These are phyloP conservation scores for Podaxis sp. DNA, from an alignment of 768 basidiomycete species.

Conservation along the genomic window DNA sequence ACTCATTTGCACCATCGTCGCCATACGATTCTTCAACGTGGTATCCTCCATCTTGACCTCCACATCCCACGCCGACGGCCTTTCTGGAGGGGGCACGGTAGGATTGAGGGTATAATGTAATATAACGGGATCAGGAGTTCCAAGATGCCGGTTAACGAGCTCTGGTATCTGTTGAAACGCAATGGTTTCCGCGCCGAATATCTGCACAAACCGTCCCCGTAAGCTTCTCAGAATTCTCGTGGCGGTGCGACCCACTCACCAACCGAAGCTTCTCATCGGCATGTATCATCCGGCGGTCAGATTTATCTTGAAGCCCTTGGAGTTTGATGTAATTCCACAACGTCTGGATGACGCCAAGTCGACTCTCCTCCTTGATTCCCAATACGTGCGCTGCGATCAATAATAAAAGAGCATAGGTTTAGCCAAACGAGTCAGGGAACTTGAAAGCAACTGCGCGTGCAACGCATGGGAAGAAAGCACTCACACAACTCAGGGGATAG, in stretches of 20 bases:
- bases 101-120: conserved; percentile 78
- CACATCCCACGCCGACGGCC: conserved; percentile 80
- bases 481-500: conserved; percentile 74
- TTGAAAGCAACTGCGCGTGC: background rate
- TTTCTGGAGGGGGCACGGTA: conserved; percentile 58
- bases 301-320: conserved; percentile 80
- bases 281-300: conserved; percentile 68
- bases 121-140: conserved; percentile 76
- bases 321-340: conserved; percentile 94
- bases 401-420: background rate
- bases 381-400: conserved; percentile 55
- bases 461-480: conserved; percentile 17
- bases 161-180: conserved; percentile 83
- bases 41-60: conserved; percentile 88
- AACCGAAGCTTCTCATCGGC: conserved; percentile 67
- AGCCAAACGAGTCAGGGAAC: background rate
- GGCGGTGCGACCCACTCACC: conserved; percentile 36
- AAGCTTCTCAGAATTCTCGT: background rate
- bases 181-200: conserved; percentile 70
- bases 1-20: conserved; percentile 64
- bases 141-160: conserved; percentile 76
- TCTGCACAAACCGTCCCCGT: conserved; percentile 34
- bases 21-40: conserved; percentile 69
- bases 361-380: conserved; percentile 82
- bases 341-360: conserved; percentile 75